Base-by-base conservation (phyloP, 768 basidiomycete species). In the Boletales sp. region DNA sequence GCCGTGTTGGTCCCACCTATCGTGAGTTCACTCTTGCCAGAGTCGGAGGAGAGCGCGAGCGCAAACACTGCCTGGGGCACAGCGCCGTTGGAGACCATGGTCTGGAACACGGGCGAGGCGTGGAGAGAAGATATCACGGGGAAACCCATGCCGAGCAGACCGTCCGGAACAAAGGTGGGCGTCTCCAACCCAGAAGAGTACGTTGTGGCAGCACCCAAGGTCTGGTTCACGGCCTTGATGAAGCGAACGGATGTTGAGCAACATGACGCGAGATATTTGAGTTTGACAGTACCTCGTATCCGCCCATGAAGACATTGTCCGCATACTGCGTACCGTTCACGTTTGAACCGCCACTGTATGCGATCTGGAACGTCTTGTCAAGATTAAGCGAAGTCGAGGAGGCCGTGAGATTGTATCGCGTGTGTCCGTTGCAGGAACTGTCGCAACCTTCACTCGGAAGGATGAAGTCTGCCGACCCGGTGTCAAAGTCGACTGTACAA, bases 381-480 rank as follows among this genome's bases (percentile, higher is more conserved):
- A 61, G 43, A 51, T 64, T 50, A 4, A 54, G 32, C 9, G 74
- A 65, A 8, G 72, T 72, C 7, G 67, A 64, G 30, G 69, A 72
- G 21, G 46, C 30, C 1, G 53, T 21, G 13, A 64, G 53, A 36
- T 70, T 37, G 45, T 74, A 74, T 30, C 52, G 50, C 2, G 49
- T 58, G 38, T 73, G 73, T 10, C 60, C 62, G 7, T 53, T 28
- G 50, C 75, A 76, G 36, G 54, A 62, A 30, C 41, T 42, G 34
- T 32, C 44, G 46, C 74, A 74, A 32, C 34, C 25, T 28, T 58
- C 15, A 3, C 53, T 52, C 9, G 75, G 72, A 30, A 78, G 56
- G 58, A 82, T 69, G 9, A 79, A 62, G 62, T 82, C 80, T 41
- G 73, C 67, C 38, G 76, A 79, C 25, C 80, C 77, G 15, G 78